Base-by-base conservation (phyloP, 169 alveolate genomes). In the Ophryocystis elektroscirrha region DNA sequence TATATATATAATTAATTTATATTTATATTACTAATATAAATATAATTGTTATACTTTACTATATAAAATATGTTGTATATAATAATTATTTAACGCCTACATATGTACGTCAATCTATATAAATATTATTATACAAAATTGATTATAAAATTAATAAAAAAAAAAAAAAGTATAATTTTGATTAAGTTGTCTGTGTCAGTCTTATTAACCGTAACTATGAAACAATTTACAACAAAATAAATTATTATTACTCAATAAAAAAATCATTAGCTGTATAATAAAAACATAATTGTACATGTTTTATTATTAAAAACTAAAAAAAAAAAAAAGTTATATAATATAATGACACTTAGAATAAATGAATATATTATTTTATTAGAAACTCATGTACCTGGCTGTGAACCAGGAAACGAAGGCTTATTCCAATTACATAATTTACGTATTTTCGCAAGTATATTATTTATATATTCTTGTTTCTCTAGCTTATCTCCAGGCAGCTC, bases 401-500 rank as follows among this genome's bases (percentile, higher is more conserved):
- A 70, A 37, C 52, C 68, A 56, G 79, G 68, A 53, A 49, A 63
- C 28, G 71, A 38, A 44, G 50, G 61, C 61, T 48, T 59, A 25
- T 26, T 35, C 65, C 65, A 57, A 12, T 61, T 61, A 36, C 53
- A 41, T 43, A 51, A 19, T 30, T 62, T 38, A 46, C 65, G 53
- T 32, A 63, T 46, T 36, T 69, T 38, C 64, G 65, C 48, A 56
- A 61, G 19, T 23, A 51, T 24, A 5, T 35, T 49, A 60, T 18
- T 59, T 42, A 47, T 49, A 6, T 47, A 20, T 43, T 42, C 52
- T 16, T 56, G 59, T 42, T 56, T 56, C 32, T 56, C 64, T 18
- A 56, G 49, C 51, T 56, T 56, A 19, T 56, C 64, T 6, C 64
- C 64, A 5, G 64, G 64, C 20, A 42, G 22, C 39, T 56, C 49